Base-by-base conservation (phyloP, 2,329 filamentous ascomycete species). In the Plenodomus lindquistii region DNA sequence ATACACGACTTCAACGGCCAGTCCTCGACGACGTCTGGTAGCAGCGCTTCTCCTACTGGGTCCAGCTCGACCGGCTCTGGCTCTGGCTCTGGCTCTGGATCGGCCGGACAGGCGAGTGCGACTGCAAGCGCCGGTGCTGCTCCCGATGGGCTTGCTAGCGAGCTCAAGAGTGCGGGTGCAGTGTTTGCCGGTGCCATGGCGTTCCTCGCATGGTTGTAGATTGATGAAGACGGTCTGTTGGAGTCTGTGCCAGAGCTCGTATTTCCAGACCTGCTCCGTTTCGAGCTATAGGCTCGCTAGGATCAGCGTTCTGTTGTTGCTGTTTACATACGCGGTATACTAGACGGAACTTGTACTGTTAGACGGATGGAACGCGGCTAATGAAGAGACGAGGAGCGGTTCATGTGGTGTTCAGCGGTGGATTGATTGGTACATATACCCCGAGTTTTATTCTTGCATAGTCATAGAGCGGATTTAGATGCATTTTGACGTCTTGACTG, bases 191-290 rank as follows among this genome's bases (percentile, higher is more conserved):
- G 50, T 36, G 60, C 60, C 2, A 37, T 68, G 48, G 57, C 53
- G 2, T 39, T 62, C 3, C 58, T 67, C 31, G 57, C 59, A 34
- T 69, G 57, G 58, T 57, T 60, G 19, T 62, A 49, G 35, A 39
- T 5, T 15, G 9, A 11, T 11, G 9, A 19, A 19, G 35, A 31
- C 27, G 11, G 27, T 13, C 11, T 15, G 11, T n/a, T n/a, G 11
- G 18, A 48, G 19, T 27, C n/a, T 4, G 1, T 2, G 13, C 35
- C 16, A 18, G n/a, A n/a, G n/a, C n/a, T n/a, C n/a, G n/a, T n/a
- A n/a, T n/a, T n/a, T n/a, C n/a, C n/a, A n/a, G n/a, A n/a, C n/a
- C n/a, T n/a, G n/a, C n/a, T n/a, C n/a, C n/a, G n/a, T n/a, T n/a
- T n/a, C n/a, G n/a, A n/a, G n/a, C 3, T 37, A 18, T 7, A 13